Conservation (phyloP, 139 green algal species). For the Medakamo hakoo region DNA sequence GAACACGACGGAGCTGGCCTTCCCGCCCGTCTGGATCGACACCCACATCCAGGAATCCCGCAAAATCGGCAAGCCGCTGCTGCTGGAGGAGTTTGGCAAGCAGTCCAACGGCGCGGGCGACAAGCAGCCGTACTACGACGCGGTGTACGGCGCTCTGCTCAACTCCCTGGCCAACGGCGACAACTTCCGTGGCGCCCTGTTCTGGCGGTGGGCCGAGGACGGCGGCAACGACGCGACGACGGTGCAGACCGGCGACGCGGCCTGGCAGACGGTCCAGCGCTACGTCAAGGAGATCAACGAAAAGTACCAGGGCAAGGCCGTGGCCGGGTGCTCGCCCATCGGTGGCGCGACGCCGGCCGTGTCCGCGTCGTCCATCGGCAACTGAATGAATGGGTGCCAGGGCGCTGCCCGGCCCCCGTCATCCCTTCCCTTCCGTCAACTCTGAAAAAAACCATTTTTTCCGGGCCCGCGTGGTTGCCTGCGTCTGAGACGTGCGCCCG, state of each 20-base stretch:
- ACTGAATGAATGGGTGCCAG: too few species aligned
- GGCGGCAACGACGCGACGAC: not conserved
- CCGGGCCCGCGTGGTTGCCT: too few species aligned
- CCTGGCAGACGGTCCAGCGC: not conserved
- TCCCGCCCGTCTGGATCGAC: not conserved
- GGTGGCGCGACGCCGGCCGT: too few species aligned
- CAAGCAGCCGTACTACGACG: not conserved
- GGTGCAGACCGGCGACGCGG: not conserved
- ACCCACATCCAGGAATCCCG: not conserved
- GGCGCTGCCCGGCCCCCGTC: too few species aligned
- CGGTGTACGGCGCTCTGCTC: not conserved
- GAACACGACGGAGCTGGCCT: slow-evolving; percentile 5
- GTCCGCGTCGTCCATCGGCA: not conserved
- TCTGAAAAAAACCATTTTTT: too few species aligned
- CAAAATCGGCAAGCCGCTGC: not conserved
- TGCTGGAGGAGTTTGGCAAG: not conserved
- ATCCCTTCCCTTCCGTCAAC: too few species aligned
- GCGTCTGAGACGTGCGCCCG: too few species aligned
- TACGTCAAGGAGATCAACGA: not conserved
- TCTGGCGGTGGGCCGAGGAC: not conserved
- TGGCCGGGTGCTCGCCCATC: not conserved
- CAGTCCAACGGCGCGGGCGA: not conserved
- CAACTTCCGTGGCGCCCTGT: not conserved
- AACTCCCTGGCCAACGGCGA: not conserved
- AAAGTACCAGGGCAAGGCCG: not conserved